phyloP scores from a whole-genome alignment of 768 basidiomycete species.

The Termitomyces sp. region DNA sequence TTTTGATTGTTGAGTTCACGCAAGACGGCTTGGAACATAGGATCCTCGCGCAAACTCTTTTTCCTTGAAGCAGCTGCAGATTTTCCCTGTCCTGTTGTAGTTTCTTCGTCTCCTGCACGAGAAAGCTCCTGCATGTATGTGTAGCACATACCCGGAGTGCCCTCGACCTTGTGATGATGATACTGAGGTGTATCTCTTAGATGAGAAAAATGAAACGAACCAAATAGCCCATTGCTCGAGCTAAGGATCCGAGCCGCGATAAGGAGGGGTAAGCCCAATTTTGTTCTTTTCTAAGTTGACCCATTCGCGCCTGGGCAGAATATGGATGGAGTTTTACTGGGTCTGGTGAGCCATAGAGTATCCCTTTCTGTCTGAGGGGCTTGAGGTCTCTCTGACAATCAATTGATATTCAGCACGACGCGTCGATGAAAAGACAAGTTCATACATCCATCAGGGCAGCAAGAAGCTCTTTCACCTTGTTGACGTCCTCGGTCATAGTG shows the following conservation, averaged over 20 bases:
- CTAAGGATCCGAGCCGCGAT: constrained; percentile 49
- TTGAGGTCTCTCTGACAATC: constrained; percentile 27
- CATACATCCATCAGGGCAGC: constrained; percentile 71
- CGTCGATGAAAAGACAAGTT: background rate
- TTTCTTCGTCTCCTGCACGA: constrained; percentile 29
- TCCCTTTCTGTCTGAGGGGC: constrained; percentile 27
- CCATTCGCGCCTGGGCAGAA: constrained; percentile 40
- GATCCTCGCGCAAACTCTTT: constrained; percentile 45
- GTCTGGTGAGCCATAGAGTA: constrained; percentile 45
- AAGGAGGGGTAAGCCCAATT: constrained; percentile 50
- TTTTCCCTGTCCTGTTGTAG: constrained; percentile 22
- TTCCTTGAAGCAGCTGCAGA: constrained; percentile 37
- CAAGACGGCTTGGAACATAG: constrained; percentile 61
- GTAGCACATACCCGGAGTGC: constrained; percentile 76
- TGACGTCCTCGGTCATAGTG: constrained; percentile 62
- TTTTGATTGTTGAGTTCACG: constrained; percentile 60
- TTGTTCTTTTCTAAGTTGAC: constrained; percentile 31
- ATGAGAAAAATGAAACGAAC: constrained; percentile 36
- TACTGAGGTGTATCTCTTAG: background rate
- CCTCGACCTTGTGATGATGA: constrained; percentile 58
- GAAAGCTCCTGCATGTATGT: constrained; percentile 49
- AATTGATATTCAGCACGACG: background rate
- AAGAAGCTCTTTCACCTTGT: constrained; percentile 61
- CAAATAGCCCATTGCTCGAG: constrained; percentile 84
- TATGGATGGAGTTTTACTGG: constrained; percentile 67